Evolutionary conservation across 2,329 filamentous ascomycete genomes (phyloP), one percentile per base, ranked within the genome.

Genomic region (Xylariales sp.): DNA sequence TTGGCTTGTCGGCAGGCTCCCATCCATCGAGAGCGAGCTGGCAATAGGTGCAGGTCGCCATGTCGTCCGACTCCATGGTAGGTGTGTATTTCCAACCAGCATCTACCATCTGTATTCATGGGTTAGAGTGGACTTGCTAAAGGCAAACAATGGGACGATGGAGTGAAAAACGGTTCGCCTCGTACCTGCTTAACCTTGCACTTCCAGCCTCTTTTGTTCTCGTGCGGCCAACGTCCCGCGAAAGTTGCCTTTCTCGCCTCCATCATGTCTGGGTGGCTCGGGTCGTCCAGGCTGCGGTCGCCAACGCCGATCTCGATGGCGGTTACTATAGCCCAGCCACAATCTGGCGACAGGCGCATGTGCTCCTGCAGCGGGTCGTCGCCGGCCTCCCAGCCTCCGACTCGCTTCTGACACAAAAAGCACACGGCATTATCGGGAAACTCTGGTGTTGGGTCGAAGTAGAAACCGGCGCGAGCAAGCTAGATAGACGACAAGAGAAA

Each of bases 61-160:
- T 87, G 60, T 98, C 93, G 47, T 93, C 83, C 11, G 82, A 88
- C 29, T 91, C 88, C 29, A 78, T 66, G 5, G 80, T 87, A 0
- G 93, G 90, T 17, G 89, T 94, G 63, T 90, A 96, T 56, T 85
- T 89, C 90, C 91, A 98, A 10, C 93, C 93, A 19, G 88, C 87
- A 48, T 91, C 87, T 23, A 88, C 88, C 67, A 97, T 82, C 81
- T 93, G 51, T 25, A 12, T n/a, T n/a, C n/a, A n/a, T n/a, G n/a
- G n/a, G n/a, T n/a, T n/a, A n/a, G 31, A 27, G 43, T 35, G 30
- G 20, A 17, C 16, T 15, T 21, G 11, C 23, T 6, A 23, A 30
- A 20, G n/a, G n/a, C n/a, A n/a, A n/a, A n/a, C n/a, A n/a, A n/a
- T n/a, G n/a, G n/a, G n/a, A n/a, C n/a, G n/a, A n/a, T n/a, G n/a